These are phyloP conservation scores for Penicillium egyptiacum DNA, from an alignment of 495 filamentous ascomycete species.

Conservation along the genomic window DNA sequence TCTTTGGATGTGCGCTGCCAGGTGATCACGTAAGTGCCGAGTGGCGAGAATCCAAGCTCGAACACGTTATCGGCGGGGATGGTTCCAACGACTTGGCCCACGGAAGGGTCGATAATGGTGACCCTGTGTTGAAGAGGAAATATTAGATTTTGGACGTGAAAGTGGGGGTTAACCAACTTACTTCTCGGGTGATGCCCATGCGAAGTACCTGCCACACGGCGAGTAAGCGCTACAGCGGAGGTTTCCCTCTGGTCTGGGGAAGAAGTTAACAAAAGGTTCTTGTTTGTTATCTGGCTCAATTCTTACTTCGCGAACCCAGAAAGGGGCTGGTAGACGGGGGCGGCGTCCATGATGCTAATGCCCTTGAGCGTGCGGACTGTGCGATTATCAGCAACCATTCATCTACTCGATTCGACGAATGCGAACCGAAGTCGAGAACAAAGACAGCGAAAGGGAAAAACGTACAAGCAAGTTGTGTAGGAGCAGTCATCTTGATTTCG, in stretches of 20 bases:
- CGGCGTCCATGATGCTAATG: slow-evolving; percentile 88
- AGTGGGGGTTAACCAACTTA: slow-evolving; percentile 31
- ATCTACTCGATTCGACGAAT: neutral
- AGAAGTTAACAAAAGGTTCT: slow-evolving; percentile 21
- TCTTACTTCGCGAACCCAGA: slow-evolving; percentile 72
- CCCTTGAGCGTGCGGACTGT: slow-evolving; percentile 89
- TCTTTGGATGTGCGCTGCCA: slow-evolving; percentile 95
- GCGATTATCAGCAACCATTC: slow-evolving; percentile 17
- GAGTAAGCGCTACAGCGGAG: slow-evolving; percentile 93
- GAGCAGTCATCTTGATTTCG: slow-evolving; percentile 67
- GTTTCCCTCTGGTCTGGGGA: slow-evolving; percentile 80
- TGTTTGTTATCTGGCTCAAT: slow-evolving; percentile 1
- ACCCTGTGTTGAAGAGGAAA: slow-evolving; percentile 55
- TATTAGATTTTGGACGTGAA: neutral
- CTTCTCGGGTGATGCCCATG: slow-evolving; percentile 87
- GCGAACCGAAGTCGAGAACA: neutral
- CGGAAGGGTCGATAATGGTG: slow-evolving; percentile 76
- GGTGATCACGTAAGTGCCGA: slow-evolving; percentile 88
- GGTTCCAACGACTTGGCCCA: slow-evolving; percentile 72
- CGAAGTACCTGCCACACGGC: slow-evolving; percentile 90
- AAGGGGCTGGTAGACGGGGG: slow-evolving; percentile 81
- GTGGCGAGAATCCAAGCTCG: slow-evolving; percentile 91
- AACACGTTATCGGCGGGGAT: slow-evolving; percentile 80
- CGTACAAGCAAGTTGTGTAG: slow-evolving; percentile 86
- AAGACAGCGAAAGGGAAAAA: slow-evolving; percentile 17